A percentile compares a stretch with the other conserved stretches of the same genome.
phyloP scores from a whole-genome alignment of 441 rosid species.

The Gossypium laxum region DNA sequence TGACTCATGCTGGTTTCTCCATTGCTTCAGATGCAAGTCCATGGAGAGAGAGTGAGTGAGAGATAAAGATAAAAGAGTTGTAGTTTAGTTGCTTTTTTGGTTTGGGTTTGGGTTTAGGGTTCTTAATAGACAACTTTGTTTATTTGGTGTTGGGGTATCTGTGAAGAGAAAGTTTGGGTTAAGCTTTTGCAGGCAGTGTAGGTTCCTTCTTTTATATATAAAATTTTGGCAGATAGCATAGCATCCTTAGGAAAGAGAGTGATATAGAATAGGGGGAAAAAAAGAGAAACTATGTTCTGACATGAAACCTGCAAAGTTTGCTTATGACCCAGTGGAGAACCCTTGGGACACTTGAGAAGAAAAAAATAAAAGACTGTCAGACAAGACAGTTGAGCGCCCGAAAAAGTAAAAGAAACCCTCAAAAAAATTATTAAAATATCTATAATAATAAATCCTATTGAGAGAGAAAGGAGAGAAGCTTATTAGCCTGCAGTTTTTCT shows the following conservation, averaged over 20 bases:
- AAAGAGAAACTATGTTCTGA: slow-evolving; percentile 25
- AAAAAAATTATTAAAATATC: background rate
- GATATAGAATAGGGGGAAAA: background rate
- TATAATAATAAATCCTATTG: background rate
- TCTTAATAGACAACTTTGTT: background rate
- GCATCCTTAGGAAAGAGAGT: no score
- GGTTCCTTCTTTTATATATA: slow-evolving; percentile 20
- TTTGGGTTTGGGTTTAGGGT: slow-evolving; percentile 3
- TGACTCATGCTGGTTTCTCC: slow-evolving; percentile 73
- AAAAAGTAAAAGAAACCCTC: slow-evolving; percentile 14
- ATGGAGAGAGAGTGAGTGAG: slow-evolving; percentile 25
- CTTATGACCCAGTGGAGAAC: slow-evolving; percentile 38
- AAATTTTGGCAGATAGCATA: slow-evolving; percentile 20
- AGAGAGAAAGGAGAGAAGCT: slow-evolving; percentile 4
- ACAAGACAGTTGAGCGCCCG: slow-evolving; percentile 51
- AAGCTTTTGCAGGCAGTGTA: slow-evolving; percentile 17
- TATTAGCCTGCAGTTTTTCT: slow-evolving; percentile 29
- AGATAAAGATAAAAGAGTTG: slow-evolving; percentile 2
- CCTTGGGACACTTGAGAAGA: slow-evolving; percentile 33
- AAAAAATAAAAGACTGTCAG: slow-evolving; percentile 35
- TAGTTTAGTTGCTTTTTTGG: slow-evolving; percentile 20
- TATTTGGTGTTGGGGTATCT: background rate
- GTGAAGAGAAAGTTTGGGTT: slow-evolving; percentile 20
- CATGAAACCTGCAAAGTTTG: slow-evolving; percentile 49
- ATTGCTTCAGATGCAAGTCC: slow-evolving; percentile 85